These are phyloP conservation scores for Chalaropsis ovoidea DNA, from an alignment of 2,329 filamentous ascomycete species.

Conservation along the genomic window DNA sequence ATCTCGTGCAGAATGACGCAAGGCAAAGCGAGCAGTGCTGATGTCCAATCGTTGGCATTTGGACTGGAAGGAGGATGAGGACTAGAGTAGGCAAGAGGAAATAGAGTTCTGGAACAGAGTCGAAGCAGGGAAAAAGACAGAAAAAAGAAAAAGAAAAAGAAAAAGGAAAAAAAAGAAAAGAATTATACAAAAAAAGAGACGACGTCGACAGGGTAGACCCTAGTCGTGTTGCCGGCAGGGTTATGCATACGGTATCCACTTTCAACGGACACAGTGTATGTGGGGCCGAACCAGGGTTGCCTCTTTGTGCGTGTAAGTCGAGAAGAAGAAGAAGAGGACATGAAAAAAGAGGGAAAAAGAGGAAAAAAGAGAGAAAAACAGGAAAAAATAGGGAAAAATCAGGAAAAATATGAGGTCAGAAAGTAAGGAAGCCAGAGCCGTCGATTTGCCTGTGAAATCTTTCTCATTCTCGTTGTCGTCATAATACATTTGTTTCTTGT, in stretches of 20 bases:
- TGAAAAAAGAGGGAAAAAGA: background rate
- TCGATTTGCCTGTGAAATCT: too few species aligned
- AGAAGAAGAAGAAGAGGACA: background rate
- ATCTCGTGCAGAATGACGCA: slow-evolving; percentile 3
- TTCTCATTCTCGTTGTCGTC: too few species aligned
- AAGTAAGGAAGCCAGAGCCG: too few species aligned
- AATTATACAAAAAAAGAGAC: background rate
- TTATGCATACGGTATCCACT: background rate
- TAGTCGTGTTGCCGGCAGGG: background rate
- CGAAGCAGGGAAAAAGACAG: background rate
- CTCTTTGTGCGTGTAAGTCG: background rate
- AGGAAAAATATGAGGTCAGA: too few species aligned
- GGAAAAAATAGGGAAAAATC: too few species aligned
- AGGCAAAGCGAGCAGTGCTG: background rate
- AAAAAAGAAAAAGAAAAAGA: background rate
- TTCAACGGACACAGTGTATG: background rate
- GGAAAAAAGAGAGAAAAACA: background rate
- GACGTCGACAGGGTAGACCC: background rate
- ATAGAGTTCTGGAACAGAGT: background rate
- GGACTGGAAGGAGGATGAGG: background rate
- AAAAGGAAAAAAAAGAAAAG: background rate
- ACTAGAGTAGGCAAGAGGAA: background rate
- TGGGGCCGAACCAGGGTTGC: too few species aligned
- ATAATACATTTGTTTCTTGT: too few species aligned
- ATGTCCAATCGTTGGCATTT: background rate